Evolutionary conservation across 768 basidiomycete species (phyloP).

Genomic region (Trametes cubensis): DNA sequence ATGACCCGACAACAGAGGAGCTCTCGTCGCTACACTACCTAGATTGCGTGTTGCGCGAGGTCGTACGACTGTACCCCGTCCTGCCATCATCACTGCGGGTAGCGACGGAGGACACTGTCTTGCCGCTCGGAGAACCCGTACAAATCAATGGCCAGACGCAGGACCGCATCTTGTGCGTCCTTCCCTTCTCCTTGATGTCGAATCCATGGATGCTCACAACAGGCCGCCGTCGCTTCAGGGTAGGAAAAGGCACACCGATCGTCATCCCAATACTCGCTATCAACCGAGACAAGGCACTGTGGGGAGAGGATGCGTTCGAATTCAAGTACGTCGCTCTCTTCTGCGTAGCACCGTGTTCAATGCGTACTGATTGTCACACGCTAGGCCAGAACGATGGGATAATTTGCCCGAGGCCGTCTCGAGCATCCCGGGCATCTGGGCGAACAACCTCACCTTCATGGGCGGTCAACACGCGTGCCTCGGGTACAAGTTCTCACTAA

Average conservation of each 20-base stretch:
- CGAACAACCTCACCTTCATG: slow-evolving; percentile 61
- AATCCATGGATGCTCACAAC: not conserved
- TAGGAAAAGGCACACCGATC: slow-evolving; percentile 35
- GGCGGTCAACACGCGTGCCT: slow-evolving; percentile 69
- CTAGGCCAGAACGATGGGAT: slow-evolving; percentile 66
- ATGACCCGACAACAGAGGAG: slow-evolving; percentile 62
- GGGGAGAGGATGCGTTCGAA: slow-evolving; percentile 62
- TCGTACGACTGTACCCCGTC: slow-evolving; percentile 56
- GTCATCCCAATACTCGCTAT: slow-evolving; percentile 53
- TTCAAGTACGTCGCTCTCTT: slow-evolving; percentile 48
- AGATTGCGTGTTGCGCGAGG: slow-evolving; percentile 63
- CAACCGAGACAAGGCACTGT: slow-evolving; percentile 53
- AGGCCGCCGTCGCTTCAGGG: slow-evolving; percentile 9
- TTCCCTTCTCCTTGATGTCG: slow-evolving; percentile 20
- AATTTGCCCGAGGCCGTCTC: slow-evolving; percentile 49
- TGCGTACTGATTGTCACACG: not conserved
- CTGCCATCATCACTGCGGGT: slow-evolving; percentile 53
- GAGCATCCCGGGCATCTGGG: slow-evolving; percentile 61
- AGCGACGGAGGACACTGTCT: slow-evolving; percentile 44
- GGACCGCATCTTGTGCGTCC: slow-evolving; percentile 31
- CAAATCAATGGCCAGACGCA: slow-evolving; percentile 20
- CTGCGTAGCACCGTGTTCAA: not conserved
- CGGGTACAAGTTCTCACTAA: slow-evolving; percentile 64
- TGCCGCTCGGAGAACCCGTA: slow-evolving; percentile 47
- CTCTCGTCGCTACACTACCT: slow-evolving; percentile 67